Evolutionary conservation across 495 filamentous ascomycete genomes (phyloP).

Genomic region (Penicillium daleae): DNA sequence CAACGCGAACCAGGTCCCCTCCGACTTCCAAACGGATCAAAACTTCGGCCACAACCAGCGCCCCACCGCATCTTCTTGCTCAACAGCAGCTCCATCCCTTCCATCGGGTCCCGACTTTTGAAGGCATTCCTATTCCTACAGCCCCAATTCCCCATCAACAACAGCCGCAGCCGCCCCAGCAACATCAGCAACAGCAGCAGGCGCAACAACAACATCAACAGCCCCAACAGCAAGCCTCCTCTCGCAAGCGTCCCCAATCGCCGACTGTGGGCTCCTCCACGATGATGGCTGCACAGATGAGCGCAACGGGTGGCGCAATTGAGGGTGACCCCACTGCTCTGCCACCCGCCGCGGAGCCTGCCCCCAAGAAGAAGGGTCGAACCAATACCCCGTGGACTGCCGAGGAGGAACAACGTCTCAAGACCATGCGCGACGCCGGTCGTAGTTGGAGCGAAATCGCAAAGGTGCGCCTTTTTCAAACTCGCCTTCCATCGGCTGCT

Average conservation of each 20-base stretch:
- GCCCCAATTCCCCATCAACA: slow-evolving; percentile 41
- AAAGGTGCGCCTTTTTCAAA: slow-evolving; percentile 61
- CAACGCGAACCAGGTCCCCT: slow-evolving; percentile 36
- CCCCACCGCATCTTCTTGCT: slow-evolving; percentile 46
- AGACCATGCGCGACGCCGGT: slow-evolving; percentile 89
- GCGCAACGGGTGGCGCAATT: slow-evolving; percentile 31
- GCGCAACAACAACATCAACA: slow-evolving; percentile 27
- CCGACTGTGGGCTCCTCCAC: slow-evolving; percentile 38
- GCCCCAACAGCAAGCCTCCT: slow-evolving; percentile 27
- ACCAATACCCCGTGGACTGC: slow-evolving; percentile 99
- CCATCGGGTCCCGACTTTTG: slow-evolving; percentile 42
- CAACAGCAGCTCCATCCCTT: slow-evolving; percentile 52
- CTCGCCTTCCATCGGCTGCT: not conserved
- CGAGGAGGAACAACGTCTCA: slow-evolving; percentile 88
- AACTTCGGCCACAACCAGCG: slow-evolving; percentile 41
- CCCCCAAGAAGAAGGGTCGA: slow-evolving; percentile 84
- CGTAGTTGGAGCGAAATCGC: slow-evolving; percentile 97
- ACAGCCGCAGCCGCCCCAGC: slow-evolving; percentile 38
- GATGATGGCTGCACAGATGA: slow-evolving; percentile 38
- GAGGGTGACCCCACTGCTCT: slow-evolving; percentile 40
- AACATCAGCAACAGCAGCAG: slow-evolving; percentile 27
- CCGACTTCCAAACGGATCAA: slow-evolving; percentile 52
- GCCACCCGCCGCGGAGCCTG: slow-evolving; percentile 43
- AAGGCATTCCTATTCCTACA: slow-evolving; percentile 47
- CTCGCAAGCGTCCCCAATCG: slow-evolving; percentile 52